Base-by-base conservation (phyloP, 371 early-diverging fungal species). In the Furculomyces boomerangus region DNA sequence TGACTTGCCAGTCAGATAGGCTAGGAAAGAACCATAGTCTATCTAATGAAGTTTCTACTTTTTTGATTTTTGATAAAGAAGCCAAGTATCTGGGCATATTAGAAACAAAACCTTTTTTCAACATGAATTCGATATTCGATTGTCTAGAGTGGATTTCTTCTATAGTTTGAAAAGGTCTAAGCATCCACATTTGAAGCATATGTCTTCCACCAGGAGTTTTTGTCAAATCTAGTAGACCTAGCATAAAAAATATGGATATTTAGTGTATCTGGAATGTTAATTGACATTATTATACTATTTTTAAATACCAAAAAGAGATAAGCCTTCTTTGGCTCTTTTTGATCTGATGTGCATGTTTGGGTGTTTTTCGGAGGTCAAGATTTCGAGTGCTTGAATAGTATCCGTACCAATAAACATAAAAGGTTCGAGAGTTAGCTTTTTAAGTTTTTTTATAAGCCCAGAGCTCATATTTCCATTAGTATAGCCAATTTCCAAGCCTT, bases 121-220 rank as follows among this genome's bases (percentile, higher is more conserved):
- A 26, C 27, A 53, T 30, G 3, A 40, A 28, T 13, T 41, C 13
- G 7, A 53, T 20, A 27, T 25, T 24, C 7, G 2, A 2, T 32
- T 40, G 35, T 39, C 53, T 53, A 25, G n/a, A 18, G 3, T 40
- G 3, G n/a, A 53, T 53, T 28, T 53, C 53, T 25, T 53, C 18
- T 2, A 53, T 53, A n/a, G 26, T 13, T 32, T 53, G 53, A 18
- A 53, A 32, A 18, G 53, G 53, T 26, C 47, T 18, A 20, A 53
- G 35, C 47, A 53, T 40, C 53, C 53, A 53, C 16, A 53, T 43
- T 53, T 53, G 41, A 8, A 26, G 26, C 53, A 53, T 35, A 18
- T 41, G 28, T 32, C 29, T 53, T 25, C 53, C 53, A 40, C 20
- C 8, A 24, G 39, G 41, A 13, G 44, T 53, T 32, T 47, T 53